Evolutionary conservation across 164 flowering plant genomes (phyloP).

Genomic region (Dillenia turbinata): DNA sequence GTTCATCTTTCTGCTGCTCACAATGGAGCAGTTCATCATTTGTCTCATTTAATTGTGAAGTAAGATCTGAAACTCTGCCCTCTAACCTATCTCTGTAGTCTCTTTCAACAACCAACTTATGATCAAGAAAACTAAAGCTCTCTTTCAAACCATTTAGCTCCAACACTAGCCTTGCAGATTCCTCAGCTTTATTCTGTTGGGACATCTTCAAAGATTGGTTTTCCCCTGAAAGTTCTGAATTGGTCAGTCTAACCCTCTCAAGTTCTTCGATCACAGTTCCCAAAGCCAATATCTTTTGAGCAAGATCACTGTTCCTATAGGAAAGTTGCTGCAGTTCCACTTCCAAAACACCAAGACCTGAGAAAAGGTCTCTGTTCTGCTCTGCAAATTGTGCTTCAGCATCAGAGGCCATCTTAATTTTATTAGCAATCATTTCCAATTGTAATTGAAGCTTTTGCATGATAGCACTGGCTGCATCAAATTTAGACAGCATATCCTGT

Average conservation of each 20-base stretch:
- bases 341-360: slow-evolving; percentile 47
- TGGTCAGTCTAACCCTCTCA: slow-evolving; percentile 26
- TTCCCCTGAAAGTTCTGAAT: slow-evolving; percentile 29
- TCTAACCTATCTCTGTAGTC: slow-evolving; percentile 38
- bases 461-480: slow-evolving; percentile 35
- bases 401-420: slow-evolving; percentile 36
- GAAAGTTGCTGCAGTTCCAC: slow-evolving; percentile 46
- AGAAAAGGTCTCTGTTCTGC: slow-evolving; percentile 33
- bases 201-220: slow-evolving; percentile 30
- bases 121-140: slow-evolving; percentile 27
- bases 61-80: slow-evolving; percentile 37
- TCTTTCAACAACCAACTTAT: slow-evolving; percentile 49
- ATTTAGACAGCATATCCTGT: slow-evolving; percentile 29
- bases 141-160: slow-evolving; percentile 45
- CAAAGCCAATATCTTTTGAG: slow-evolving; percentile 38
- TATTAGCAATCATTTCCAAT: slow-evolving; percentile 44
- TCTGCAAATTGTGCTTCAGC: slow-evolving; percentile 41
- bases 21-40: slow-evolving; percentile 32
- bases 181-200: slow-evolving; percentile 42
- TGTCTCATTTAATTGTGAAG: slow-evolving; percentile 40
- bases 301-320: slow-evolving; percentile 35
- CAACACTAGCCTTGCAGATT: slow-evolving; percentile 33
- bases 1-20: slow-evolving; percentile 39
- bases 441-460: slow-evolving; percentile 54
- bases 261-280: slow-evolving; percentile 44